phyloP scores from a whole-genome alignment of 192 early-diverging fungal species.

The Podila horticola region DNA sequence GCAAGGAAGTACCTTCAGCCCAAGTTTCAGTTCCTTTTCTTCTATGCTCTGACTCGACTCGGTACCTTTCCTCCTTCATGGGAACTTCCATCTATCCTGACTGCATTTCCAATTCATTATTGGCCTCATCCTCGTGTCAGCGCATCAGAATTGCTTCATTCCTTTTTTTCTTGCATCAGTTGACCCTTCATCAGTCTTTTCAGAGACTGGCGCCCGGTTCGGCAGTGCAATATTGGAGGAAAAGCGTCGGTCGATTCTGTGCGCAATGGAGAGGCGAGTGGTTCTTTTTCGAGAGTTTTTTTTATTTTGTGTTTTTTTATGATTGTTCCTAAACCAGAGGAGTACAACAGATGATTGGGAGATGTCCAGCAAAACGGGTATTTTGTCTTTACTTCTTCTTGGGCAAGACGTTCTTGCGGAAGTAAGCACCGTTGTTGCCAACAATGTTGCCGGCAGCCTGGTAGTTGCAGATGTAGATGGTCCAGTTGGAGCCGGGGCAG shows the following conservation, averaged over 20 bases:
- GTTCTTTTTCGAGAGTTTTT: neutral
- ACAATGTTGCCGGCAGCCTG: slow-evolving; percentile 53
- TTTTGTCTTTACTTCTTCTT: neutral
- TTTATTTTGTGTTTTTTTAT: neutral
- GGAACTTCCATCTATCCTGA: no score
- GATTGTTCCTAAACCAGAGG: slow-evolving; percentile 3
- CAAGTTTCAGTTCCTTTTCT: no score
- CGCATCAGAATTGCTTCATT: no score
- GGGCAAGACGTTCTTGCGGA: slow-evolving; percentile 50
- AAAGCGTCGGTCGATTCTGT: neutral
- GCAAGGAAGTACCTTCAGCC: no score
- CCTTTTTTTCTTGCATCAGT: no score
- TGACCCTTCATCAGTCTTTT: no score
- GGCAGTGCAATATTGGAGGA: neutral
- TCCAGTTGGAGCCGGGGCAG: slow-evolving; percentile 42
- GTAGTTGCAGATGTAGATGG: slow-evolving; percentile 58
- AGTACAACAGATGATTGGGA: neutral
- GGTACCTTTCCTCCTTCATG: no score
- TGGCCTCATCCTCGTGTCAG: no score
- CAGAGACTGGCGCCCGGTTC: no score
- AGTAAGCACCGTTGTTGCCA: slow-evolving; percentile 11
- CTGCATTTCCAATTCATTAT: no score
- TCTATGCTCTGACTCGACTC: no score
- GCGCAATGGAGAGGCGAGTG: neutral
- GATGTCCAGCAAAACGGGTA: neutral